These are phyloP conservation scores for Melampsora americana DNA, from an alignment of 1,284 basidiomycete genomes.

Conservation along the genomic window DNA sequence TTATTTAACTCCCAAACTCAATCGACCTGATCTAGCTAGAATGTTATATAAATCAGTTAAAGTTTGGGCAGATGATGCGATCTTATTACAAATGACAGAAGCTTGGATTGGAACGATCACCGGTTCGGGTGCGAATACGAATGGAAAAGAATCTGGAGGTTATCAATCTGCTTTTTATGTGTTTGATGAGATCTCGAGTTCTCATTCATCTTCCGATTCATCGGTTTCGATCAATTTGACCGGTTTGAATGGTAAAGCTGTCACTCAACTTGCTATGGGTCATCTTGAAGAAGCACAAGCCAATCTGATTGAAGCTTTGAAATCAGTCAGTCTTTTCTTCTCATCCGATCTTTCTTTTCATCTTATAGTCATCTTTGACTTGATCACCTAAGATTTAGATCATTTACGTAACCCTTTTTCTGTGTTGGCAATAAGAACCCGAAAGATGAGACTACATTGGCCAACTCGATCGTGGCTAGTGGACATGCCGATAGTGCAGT, in stretches of 20 bases:
- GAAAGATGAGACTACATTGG: slow-evolving; percentile 31
- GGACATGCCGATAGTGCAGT: slow-evolving; percentile 7
- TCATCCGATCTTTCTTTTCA: neutral
- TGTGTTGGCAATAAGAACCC: slow-evolving; percentile 19
- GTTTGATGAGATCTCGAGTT: slow-evolving; percentile 84
- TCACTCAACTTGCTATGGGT: slow-evolving; percentile 74
- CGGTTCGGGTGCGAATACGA: slow-evolving; percentile 58
- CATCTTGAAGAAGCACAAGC: slow-evolving; percentile 77
- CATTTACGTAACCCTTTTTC: neutral
- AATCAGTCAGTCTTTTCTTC: slow-evolving; percentile 46
- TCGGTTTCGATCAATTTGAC: slow-evolving; percentile 63
- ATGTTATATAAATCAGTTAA: slow-evolving; percentile 76
- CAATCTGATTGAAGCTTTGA: slow-evolving; percentile 73
- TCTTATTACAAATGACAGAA: slow-evolving; percentile 82
- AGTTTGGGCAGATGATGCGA: slow-evolving; percentile 79
- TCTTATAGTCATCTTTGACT: neutral
- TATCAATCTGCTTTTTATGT: slow-evolving; percentile 69
- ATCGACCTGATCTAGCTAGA: slow-evolving; percentile 78
- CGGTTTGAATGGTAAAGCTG: slow-evolving; percentile 75
- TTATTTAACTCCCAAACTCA: slow-evolving; percentile 67
- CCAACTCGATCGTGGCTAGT: slow-evolving; percentile 29
- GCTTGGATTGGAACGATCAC: slow-evolving; percentile 78
- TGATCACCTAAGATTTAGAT: neutral
- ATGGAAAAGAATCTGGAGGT: slow-evolving; percentile 46
- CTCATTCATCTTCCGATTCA: slow-evolving; percentile 53